phyloP scores from a whole-genome alignment of 2,329 filamentous ascomycete genomes.

The Diaporthe ilicicola region DNA sequence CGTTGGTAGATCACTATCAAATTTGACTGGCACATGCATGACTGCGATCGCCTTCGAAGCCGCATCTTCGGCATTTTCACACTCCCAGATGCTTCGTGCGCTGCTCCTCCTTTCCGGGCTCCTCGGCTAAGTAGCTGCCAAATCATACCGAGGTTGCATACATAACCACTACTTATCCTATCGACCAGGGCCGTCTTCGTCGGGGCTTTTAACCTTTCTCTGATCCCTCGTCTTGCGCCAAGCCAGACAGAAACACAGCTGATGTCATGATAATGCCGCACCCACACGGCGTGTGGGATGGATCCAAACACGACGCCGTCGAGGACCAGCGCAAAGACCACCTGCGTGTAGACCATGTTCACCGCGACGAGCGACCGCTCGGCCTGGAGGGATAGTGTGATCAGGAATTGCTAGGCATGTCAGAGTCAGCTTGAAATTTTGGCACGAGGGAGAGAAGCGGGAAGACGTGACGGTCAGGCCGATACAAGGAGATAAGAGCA shows the following conservation, averaged over 20 bases:
- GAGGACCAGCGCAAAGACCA: conserved; percentile 20
- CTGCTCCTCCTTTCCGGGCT: too few species aligned
- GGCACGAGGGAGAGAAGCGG: too few species aligned
- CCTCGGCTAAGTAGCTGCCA: too few species aligned
- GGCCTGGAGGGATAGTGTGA: conserved; percentile 19
- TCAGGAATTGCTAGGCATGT: conserved; percentile 14
- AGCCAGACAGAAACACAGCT: conserved; percentile 9
- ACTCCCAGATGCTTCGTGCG: too few species aligned
- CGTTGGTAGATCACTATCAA: too few species aligned
- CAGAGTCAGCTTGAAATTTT: background rate
- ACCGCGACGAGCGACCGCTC: conserved; percentile 20
- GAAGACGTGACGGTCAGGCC: too few species aligned
- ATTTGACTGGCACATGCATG: too few species aligned
- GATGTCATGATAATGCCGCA: conserved; percentile 5
- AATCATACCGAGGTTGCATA: too few species aligned
- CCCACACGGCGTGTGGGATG: conserved; percentile 20
- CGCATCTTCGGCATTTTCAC: too few species aligned
- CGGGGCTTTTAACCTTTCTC: background rate
- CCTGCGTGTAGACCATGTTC: conserved; percentile 26
- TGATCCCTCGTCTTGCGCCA: conserved; percentile 13
- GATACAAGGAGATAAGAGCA: too few species aligned
- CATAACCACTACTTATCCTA: background rate
- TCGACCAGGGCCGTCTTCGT: background rate
- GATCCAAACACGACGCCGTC: conserved; percentile 13
- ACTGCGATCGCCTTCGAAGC: too few species aligned